Evolutionary conservation across 371 early-diverging fungal species (phyloP).

Genomic region (Umbelopsis sp.): DNA sequence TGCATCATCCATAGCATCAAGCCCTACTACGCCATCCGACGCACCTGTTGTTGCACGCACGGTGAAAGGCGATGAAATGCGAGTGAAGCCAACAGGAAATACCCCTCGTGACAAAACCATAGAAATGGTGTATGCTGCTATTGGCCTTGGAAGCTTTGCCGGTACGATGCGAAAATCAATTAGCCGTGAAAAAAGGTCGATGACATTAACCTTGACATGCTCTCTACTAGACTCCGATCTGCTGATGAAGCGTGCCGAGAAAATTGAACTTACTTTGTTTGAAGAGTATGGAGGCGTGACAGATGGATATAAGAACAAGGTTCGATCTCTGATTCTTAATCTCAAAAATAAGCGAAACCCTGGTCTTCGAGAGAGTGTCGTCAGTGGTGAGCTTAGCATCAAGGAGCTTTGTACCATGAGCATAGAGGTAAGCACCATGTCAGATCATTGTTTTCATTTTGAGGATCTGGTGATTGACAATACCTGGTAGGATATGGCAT

Average conservation of each 20-base stretch:
- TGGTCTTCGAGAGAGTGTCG: constrained; percentile 72
- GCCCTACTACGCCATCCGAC: constrained; percentile 34
- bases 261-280: constrained; percentile 73
- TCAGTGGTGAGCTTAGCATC: constrained; percentile 68
- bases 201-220: not conserved
- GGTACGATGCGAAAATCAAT: constrained; percentile 44
- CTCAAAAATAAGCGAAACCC: constrained; percentile 86
- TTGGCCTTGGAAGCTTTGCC: constrained; percentile 72
- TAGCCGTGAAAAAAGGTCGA: not conserved
- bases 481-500: constrained; percentile 76
- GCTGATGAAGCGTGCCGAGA: constrained; percentile 62
- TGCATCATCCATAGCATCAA: constrained; percentile 31
- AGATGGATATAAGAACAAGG: constrained; percentile 75
- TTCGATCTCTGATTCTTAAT: constrained; percentile 84
- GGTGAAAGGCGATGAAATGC: constrained; percentile 65
- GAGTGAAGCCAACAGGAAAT: constrained; percentile 64
- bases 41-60: constrained; percentile 54
- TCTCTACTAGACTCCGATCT: constrained; percentile 58
- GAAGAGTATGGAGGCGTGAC: constrained; percentile 50
- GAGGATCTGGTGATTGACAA: not conserved
- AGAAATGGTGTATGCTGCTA: constrained; percentile 83
- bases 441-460: too few relatives aligned
- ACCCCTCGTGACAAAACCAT: constrained; percentile 80
- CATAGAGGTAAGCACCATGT: constrained; percentile 50
- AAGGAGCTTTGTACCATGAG: constrained; percentile 79